phyloP scores from a whole-genome alignment of 208 protist genomes.

The Crithidia acanthocephali region DNA sequence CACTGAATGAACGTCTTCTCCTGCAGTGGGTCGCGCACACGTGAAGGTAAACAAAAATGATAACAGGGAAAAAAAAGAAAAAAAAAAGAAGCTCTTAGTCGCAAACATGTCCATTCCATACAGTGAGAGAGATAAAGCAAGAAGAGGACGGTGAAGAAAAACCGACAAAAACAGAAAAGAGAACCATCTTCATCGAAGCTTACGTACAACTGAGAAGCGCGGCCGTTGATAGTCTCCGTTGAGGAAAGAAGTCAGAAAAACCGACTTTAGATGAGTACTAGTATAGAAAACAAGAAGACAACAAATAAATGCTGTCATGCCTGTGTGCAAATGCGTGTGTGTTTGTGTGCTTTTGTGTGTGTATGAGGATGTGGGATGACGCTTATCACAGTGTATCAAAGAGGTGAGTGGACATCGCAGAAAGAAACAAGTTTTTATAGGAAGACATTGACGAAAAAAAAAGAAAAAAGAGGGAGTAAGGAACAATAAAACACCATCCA shows the following conservation, averaged over 20 bases:
- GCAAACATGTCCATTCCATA: not conserved
- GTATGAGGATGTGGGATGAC: conserved; percentile 5
- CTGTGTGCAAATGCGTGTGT: conserved; percentile 1
- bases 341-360: conserved; percentile 18
- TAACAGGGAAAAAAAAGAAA: conserved; percentile 2
- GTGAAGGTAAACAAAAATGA: not conserved
- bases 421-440: not conserved
- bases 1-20: no score
- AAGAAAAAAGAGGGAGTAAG: not conserved
- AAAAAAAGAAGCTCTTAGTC: not conserved
- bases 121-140: conserved; percentile 4
- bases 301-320: not conserved
- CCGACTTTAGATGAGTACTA: not conserved
- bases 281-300: not conserved
- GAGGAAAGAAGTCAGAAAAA: not conserved
- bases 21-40: no score
- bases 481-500: not conserved
- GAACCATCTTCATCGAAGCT: not conserved
- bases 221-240: no score
- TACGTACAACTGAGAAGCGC: no score
- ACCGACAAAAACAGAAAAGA: not conserved
- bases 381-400: conserved; percentile 8
- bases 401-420: conserved; percentile 1
- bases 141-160: not conserved
- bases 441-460: not conserved